These are phyloP conservation scores for Termitomyces sp. DNA, from an alignment of 768 basidiomycete genomes.

Conservation along the genomic window DNA sequence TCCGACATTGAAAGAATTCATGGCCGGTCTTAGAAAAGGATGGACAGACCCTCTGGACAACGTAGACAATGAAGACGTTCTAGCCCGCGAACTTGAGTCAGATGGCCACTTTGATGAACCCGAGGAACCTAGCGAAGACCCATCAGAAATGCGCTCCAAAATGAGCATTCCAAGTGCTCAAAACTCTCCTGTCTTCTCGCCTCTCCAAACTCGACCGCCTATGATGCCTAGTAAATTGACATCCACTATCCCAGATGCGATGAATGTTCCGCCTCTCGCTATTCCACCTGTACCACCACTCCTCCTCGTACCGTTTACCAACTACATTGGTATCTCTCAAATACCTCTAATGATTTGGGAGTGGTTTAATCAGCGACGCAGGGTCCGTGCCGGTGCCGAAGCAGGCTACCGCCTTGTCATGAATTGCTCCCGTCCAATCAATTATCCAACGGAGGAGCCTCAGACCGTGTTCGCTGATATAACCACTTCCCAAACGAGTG, in stretches of 20 bases:
- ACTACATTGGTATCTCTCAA: constrained; percentile 77
- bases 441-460: constrained; percentile 24
- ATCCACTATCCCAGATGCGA: constrained; percentile 18
- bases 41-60: constrained; percentile 73
- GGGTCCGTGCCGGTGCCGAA: constrained; percentile 77
- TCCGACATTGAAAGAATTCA: constrained; percentile 90
- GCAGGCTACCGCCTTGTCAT: constrained; percentile 74
- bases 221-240: constrained; percentile 14
- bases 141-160: constrained; percentile 11
- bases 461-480: constrained; percentile 19
- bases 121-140: constrained; percentile 19
- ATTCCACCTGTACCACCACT: constrained; percentile 79
- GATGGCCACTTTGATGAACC: constrained; percentile 81
- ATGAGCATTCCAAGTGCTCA: constrained; percentile 20
- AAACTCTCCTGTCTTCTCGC: constrained; percentile 26
- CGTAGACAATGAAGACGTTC: constrained; percentile 64
- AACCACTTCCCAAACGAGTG: constrained; percentile 12
- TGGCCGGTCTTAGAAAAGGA: constrained; percentile 80
- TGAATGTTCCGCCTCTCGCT: constrained; percentile 44
- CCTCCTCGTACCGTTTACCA: constrained; percentile 66
- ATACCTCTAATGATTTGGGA: constrained; percentile 89
- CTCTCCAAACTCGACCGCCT: constrained; percentile 12
- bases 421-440: constrained; percentile 56
- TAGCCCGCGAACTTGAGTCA: constrained; percentile 60
- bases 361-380: constrained; percentile 85